Conservation (phyloP, 176 grass and related monocot species). For the Triticum turgidum region DNA sequence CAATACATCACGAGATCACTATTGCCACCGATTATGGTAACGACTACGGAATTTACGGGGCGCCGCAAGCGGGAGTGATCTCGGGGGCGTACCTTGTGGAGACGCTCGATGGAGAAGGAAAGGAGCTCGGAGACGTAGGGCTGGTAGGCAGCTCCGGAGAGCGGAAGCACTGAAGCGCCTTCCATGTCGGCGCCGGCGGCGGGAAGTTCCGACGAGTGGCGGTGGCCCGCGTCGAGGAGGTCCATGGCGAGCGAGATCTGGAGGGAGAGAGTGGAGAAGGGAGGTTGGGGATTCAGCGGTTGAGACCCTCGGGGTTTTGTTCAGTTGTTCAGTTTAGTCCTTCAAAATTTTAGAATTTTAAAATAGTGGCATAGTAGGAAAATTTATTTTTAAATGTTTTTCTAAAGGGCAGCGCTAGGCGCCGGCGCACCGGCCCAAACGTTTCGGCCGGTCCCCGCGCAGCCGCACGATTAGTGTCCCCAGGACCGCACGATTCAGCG, state of each 20-base stretch:
- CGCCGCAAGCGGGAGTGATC: background rate
- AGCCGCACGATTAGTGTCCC: too few species aligned
- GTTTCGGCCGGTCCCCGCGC: too few species aligned
- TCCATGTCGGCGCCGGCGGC: slow-evolving; percentile 25
- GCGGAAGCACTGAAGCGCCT: slow-evolving; percentile 38
- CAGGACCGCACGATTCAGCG: too few species aligned
- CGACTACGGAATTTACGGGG: background rate
- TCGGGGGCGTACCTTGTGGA: slow-evolving; percentile 68
- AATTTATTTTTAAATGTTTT: too few species aligned
- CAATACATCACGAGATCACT: background rate
- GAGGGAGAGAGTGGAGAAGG: slow-evolving; percentile 45
- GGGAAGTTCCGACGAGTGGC: slow-evolving; percentile 17
- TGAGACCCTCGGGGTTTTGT: slow-evolving; percentile 21
- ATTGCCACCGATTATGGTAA: background rate
- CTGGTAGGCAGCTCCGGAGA: slow-evolving; percentile 61
- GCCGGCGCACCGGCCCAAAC: too few species aligned
- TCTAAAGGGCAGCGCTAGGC: too few species aligned
- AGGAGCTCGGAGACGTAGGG: slow-evolving; percentile 99
- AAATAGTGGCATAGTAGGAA: background rate
- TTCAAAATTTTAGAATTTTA: background rate
- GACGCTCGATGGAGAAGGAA: slow-evolving; percentile 98
- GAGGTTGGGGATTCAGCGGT: slow-evolving; percentile 12
- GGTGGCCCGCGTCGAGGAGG: slow-evolving; percentile 41
- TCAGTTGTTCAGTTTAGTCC: background rate
- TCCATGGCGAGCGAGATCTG: slow-evolving; percentile 66